These are phyloP conservation scores for Exophiala viscosa DNA, from an alignment of 2,329 filamentous ascomycete genomes.

Conservation along the genomic window DNA sequence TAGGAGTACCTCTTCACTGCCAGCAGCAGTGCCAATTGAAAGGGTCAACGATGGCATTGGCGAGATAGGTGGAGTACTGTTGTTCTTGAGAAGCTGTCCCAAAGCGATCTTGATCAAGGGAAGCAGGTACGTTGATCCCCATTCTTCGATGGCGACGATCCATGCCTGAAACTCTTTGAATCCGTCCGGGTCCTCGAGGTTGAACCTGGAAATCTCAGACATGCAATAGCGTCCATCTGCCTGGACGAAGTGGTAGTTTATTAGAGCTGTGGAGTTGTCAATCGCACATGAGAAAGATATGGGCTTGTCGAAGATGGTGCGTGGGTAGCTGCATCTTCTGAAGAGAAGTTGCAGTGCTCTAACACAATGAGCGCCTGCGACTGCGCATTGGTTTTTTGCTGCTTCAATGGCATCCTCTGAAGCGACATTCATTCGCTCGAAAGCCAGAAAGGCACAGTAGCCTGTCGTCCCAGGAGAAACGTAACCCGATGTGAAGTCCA, in stretches of 20 bases:
- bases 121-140: slow-evolving; percentile 21
- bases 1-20: slow-evolving; percentile 18
- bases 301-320: slow-evolving; percentile 16
- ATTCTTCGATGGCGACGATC: slow-evolving; percentile 28
- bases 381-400: slow-evolving; percentile 26
- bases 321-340: slow-evolving; percentile 11
- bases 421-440: slow-evolving; percentile 21
- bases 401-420: slow-evolving; percentile 23
- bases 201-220: slow-evolving; percentile 25
- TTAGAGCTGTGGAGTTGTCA: slow-evolving; percentile 22
- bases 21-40: slow-evolving; percentile 25
- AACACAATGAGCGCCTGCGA: slow-evolving; percentile 24
- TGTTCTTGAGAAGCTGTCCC: slow-evolving; percentile 17
- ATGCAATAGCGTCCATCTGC: slow-evolving; percentile 21
- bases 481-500: slow-evolving; percentile 20
- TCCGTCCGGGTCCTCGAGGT: slow-evolving; percentile 18
- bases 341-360: slow-evolving; percentile 23
- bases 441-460: slow-evolving; percentile 24
- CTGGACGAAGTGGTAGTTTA: slow-evolving; percentile 27
- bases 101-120: slow-evolving; percentile 23
- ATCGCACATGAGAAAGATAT: slow-evolving; percentile 27
- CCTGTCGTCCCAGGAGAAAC: slow-evolving; percentile 17
- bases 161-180: slow-evolving; percentile 25
- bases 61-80: slow-evolving; percentile 22
- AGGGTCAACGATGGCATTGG: slow-evolving; percentile 21